Evolutionary conservation across 495 filamentous ascomycete species (phyloP), one percentile per base, ranked within the genome.

Genomic region (Talaromyces adpressus): DNA sequence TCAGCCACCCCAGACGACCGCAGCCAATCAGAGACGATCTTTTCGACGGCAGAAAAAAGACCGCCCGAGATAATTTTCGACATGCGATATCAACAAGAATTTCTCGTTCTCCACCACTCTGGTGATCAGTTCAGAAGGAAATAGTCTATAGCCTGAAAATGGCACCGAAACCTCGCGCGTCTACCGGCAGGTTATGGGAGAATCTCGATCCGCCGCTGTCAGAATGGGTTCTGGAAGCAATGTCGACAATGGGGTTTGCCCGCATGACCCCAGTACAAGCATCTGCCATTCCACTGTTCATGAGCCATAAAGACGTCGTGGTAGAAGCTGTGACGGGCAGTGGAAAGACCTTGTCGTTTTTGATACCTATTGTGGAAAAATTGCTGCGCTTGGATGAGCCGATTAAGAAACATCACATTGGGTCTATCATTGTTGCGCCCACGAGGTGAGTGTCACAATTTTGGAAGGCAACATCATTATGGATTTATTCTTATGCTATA

Each of bases 311-410:
- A 68, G 94, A 98, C 76, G 93, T 98, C 0, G 93, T 98, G 3
- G 93, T 97, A 29, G 93, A 97, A 73, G 95, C 94, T 2, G 94
- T 97, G 7, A 98, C 94, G 2, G 94, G 95, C 7, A 94, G 90
- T 70, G 94, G 94, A 52, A 98, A 98, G 75, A 98, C 94, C 0
- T 77, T 97, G 49, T 88, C 92, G 2, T 98, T 94, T 69, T 74
- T 98, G 54, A 90, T 98, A 27, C 94, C 94, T 0, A 77, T 97
- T 2, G 81, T 97, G 12, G 91, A 97, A 72, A 90, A 89, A 65
- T 81, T 98, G 25, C 76, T 98, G 54, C 86, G 89, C 34, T 70
- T 85, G 25, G 85, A 86, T 56, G 90, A 92, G 47, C 87, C 90
- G 6, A 82, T 89, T 25, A 95, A 93, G 76, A 90, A 89, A 69